phyloP scores from a whole-genome alignment of 1,139 yeast genomes.

The Kodamaea suecica region DNA sequence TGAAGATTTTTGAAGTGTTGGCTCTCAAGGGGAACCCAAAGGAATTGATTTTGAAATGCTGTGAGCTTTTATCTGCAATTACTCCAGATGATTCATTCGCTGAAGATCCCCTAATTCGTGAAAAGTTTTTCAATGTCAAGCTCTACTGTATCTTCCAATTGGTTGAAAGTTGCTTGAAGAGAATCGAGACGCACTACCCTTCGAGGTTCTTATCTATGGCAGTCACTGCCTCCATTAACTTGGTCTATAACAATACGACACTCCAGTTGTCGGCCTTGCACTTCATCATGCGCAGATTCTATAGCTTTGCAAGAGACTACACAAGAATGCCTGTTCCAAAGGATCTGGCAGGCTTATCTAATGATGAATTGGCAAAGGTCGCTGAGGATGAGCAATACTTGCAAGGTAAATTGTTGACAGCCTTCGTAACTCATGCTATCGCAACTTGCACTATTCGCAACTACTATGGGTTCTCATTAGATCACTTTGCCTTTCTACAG shows the following conservation, averaged over 20 bases:
- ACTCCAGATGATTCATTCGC: conserved; percentile 16
- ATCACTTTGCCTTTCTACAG: conserved; percentile 24
- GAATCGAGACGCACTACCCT: conserved; percentile 64
- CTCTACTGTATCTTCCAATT: conserved; percentile 64
- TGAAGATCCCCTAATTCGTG: conserved; percentile 14
- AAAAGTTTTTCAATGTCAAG: conserved; percentile 50
- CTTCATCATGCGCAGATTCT: conserved; percentile 59
- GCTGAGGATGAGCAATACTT: conserved; percentile 53
- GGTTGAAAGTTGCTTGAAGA: conserved; percentile 47
- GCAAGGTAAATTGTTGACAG: conserved; percentile 44
- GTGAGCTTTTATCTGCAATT: conserved; percentile 52
- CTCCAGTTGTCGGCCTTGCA: conserved; percentile 24
- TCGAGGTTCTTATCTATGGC: conserved; percentile 73
- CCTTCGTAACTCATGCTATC: conserved; percentile 44
- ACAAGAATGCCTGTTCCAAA: conserved; percentile 44
- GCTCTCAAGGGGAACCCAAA: conserved; percentile 72
- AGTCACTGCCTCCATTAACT: conserved; percentile 52
- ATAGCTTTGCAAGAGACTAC: conserved; percentile 66
- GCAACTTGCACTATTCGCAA: conserved; percentile 33
- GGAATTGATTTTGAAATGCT: conserved; percentile 66
- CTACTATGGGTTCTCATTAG: conserved; percentile 24
- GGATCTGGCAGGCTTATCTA: conserved; percentile 24
- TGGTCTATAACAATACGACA: conserved; percentile 39
- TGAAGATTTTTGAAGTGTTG: conserved; percentile 56
- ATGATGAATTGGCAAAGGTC: conserved; percentile 38